A percentile compares a stretch with the other conserved stretches of the same genome.
These are phyloP conservation scores for Akanthomyces uredinophilus DNA, from an alignment of 2,329 filamentous ascomycete genomes.

Conservation along the genomic window DNA sequence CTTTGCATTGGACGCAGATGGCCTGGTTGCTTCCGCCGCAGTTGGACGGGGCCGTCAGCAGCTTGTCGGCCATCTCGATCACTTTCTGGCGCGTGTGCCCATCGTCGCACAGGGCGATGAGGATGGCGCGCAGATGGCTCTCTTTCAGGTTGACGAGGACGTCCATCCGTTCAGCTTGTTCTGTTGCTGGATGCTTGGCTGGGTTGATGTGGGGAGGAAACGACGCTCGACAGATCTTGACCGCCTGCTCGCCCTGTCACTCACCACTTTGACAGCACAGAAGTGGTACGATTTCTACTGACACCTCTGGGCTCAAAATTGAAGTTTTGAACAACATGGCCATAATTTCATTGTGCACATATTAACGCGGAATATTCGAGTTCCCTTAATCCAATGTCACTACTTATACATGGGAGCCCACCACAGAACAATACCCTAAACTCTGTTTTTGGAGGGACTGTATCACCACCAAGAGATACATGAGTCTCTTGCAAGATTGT, in stretches of 20 bases:
- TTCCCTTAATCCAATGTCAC: no score
- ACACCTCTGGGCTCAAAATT: no score
- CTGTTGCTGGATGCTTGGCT: neutral
- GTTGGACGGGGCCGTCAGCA: neutral
- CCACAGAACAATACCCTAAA: no score
- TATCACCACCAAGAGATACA: no score
- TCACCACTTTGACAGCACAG: no score
- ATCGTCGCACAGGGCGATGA: neutral
- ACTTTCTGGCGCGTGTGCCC: neutral
- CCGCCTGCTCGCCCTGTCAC: neutral
- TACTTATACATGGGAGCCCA: no score
- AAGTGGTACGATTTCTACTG: no score
- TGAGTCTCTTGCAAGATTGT: no score
- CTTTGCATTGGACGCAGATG: neutral
- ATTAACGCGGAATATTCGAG: no score
- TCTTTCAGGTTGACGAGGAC: neutral
- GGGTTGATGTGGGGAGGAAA: neutral
- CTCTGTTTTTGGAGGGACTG: no score
- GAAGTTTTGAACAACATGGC: no score
- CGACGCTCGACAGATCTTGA: neutral
- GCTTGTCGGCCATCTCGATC: neutral
- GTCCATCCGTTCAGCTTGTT: neutral
- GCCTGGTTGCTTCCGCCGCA: neutral
- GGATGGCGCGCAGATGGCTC: slow-evolving; percentile 2
- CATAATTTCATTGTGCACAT: no score